These are phyloP conservation scores for Echinosophora koreensis DNA, from an alignment of 306 rosid species.

Conservation along the genomic window DNA sequence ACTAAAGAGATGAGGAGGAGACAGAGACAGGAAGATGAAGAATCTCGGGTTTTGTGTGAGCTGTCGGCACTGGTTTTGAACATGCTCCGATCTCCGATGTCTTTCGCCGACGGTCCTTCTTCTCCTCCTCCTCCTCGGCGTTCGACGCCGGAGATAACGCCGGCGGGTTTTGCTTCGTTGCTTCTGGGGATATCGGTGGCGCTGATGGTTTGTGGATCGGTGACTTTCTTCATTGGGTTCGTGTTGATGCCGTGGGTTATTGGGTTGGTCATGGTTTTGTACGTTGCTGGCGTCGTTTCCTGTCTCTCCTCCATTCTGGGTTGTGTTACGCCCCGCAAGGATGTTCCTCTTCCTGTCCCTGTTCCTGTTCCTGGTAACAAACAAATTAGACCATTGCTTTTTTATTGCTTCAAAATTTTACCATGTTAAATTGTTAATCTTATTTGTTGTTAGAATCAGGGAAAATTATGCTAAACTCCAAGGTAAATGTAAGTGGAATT, in stretches of 20 bases:
- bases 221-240: slow-evolving; percentile 89
- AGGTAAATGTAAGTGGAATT: too few relatives aligned
- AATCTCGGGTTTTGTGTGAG: slow-evolving; percentile 76
- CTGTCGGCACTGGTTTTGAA: slow-evolving; percentile 76
- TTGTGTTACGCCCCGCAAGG: slow-evolving; percentile 70
- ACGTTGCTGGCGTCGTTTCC: slow-evolving; percentile 77
- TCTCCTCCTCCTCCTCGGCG: slow-evolving; percentile 31
- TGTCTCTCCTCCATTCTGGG: slow-evolving; percentile 71
- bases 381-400: background rate
- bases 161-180: slow-evolving; percentile 83
- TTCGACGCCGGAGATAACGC: slow-evolving; percentile 61
- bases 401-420: background rate
- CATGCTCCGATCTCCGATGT: slow-evolving; percentile 71
- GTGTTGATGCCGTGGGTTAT: slow-evolving; percentile 94
- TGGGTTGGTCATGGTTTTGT: slow-evolving; percentile 75
- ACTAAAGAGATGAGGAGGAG: slow-evolving; percentile 53
- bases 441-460: too few relatives aligned
- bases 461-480: too few relatives aligned
- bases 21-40: slow-evolving; percentile 61
- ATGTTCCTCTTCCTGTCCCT: slow-evolving; percentile 29
- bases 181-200: slow-evolving; percentile 84
- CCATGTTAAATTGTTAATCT: background rate
- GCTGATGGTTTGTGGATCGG: slow-evolving; percentile 93
- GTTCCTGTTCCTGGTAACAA: slow-evolving; percentile 53
- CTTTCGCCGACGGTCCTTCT: slow-evolving; percentile 51